Conservation (phyloP, 2,329 filamentous ascomycete genomes). For the Didymella glomerata region DNA sequence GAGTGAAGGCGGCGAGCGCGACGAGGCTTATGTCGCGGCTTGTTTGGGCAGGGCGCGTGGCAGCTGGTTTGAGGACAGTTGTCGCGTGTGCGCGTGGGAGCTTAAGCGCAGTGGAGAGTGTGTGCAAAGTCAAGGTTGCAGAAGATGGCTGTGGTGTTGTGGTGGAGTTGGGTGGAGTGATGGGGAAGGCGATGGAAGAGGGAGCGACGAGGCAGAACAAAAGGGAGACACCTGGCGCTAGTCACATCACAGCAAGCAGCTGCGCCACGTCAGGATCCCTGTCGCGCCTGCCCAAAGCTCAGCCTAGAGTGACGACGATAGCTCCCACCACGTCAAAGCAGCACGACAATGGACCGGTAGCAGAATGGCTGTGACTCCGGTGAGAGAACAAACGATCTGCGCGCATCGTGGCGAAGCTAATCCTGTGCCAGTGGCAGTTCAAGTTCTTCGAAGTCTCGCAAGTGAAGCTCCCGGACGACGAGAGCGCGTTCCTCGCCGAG, state of each 20-base stretch:
- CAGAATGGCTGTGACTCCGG: conserved; percentile 55
- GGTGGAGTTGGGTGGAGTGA: conserved; percentile 18
- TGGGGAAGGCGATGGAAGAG: conserved; percentile 19
- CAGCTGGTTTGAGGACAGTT: conserved; percentile 22
- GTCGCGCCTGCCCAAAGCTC: conserved; percentile 25
- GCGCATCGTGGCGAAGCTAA: conserved; percentile 35
- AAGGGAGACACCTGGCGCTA: conserved; percentile 20
- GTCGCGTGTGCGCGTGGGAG: conserved; percentile 27
- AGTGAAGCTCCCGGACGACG: conserved; percentile 80
- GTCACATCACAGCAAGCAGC: conserved; percentile 11
- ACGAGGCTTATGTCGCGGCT: conserved; percentile 29
- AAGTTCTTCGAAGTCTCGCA: conserved; percentile 98
- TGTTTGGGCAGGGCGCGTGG: conserved; percentile 32
- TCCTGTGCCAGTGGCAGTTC: conserved; percentile 86
- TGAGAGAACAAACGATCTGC: conserved; percentile 23
- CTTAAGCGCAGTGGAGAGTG: conserved; percentile 18
- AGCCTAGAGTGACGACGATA: conserved; percentile 31
- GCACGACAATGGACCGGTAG: conserved; percentile 33
- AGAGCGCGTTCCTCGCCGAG: conserved; percentile 80
- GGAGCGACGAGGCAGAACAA: conserved; percentile 25
- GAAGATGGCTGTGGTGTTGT: conserved; percentile 16
- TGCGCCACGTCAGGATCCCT: conserved; percentile 14
- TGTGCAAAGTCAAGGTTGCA: conserved; percentile 23
- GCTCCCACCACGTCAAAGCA: conserved; percentile 30
- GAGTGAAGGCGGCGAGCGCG: conserved; percentile 27